These are phyloP conservation scores for Haplosporangium sp. DNA, from an alignment of 371 early-diverging fungal genomes.

Conservation along the genomic window DNA sequence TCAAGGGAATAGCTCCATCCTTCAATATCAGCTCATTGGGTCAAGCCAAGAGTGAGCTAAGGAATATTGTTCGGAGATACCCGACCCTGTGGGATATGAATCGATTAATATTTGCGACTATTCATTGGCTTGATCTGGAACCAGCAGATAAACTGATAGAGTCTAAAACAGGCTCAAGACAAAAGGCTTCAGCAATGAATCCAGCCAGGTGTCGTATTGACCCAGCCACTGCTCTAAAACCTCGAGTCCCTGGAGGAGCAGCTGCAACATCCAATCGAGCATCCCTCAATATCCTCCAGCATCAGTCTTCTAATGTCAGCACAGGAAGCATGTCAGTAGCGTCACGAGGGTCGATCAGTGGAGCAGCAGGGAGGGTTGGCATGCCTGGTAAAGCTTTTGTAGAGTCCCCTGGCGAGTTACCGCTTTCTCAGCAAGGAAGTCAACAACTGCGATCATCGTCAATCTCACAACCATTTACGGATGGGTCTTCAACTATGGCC, in stretches of 20 bases:
- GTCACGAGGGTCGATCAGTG: constrained; percentile 39
- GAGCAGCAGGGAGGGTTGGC: constrained; percentile 11
- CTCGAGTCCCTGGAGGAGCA: constrained; percentile 9
- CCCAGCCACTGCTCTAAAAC: constrained; percentile 21
- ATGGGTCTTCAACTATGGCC: constrained; percentile 28
- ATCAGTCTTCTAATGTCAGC: constrained; percentile 32
- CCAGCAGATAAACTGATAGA: constrained; percentile 23
- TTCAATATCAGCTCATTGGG: constrained; percentile 11
- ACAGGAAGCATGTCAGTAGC: constrained; percentile 15
- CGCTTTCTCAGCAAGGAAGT: constrained; percentile 21
- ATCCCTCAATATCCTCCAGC: constrained; percentile 9
- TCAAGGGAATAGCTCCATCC: constrained; percentile 33
- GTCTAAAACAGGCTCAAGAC: constrained; percentile 10
- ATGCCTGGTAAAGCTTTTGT: constrained; percentile 21
- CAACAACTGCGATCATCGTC: constrained; percentile 18
- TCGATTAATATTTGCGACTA: constrained; percentile 42
- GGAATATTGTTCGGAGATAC: constrained; percentile 32
- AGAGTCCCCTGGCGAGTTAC: constrained; percentile 41
- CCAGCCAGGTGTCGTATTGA: constrained; percentile 46
- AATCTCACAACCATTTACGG: constrained; percentile 13
- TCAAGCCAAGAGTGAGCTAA: constrained; percentile 34
- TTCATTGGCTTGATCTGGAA: constrained; percentile 54
- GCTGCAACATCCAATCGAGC: not conserved
- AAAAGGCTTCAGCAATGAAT: constrained; percentile 35
- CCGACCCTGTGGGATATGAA: constrained; percentile 49